Base-by-base conservation (phyloP, 306 rosid species). In the Dalbergia cochinchinensis region DNA sequence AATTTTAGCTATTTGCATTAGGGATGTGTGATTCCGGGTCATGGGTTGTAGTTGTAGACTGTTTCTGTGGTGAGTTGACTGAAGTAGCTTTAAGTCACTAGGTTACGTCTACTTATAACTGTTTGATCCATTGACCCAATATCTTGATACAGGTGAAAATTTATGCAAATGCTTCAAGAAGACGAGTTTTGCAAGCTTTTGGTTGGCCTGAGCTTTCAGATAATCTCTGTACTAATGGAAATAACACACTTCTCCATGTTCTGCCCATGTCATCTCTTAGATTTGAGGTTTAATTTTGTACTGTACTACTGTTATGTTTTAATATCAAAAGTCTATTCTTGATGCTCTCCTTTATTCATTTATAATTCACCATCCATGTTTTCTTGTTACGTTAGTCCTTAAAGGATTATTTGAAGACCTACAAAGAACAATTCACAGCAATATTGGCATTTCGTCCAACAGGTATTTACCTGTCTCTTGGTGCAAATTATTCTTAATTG, bases 401-500 rank as follows among this genome's bases (percentile, higher is more conserved):
- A 44, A 87, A 77, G 80, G 84, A 80, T 80, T 87, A 87, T 70
- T 76, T 87, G 80, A 80, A 85, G 79, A 80, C 85, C 75, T 87
- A 82, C 85, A 73, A 67, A 82, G 89, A 85, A 31, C 82, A 85
- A 83, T 87, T 72, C 69, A 60, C 85, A 20, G 58, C 85, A 59
- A 57, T 87, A 48, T 87, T 87, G 68, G 91, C 91, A 78, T 87
- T 87, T 83, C 88, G 89, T 68, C 91, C 91, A 20, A 87, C 91
- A 50, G 91, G 91, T 82, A 76, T 60, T 45, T 67, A 64, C 53
- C 37, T n/a, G 39, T 22, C 60, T 70, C n/a, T n/a, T 51, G 42
- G 48, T 72, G 66, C 54, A 35, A 37, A 4, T 60, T 31, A 41
- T 58, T 76, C 67, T 68, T 47, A 45, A 31, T 66, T 31, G 22